Percentiles rank a stretch among this genome's conserved stretches.
These are phyloP conservation scores for Cyamopsis tetragonoloba DNA, from an alignment of 306 rosid genomes.

Conservation along the genomic window DNA sequence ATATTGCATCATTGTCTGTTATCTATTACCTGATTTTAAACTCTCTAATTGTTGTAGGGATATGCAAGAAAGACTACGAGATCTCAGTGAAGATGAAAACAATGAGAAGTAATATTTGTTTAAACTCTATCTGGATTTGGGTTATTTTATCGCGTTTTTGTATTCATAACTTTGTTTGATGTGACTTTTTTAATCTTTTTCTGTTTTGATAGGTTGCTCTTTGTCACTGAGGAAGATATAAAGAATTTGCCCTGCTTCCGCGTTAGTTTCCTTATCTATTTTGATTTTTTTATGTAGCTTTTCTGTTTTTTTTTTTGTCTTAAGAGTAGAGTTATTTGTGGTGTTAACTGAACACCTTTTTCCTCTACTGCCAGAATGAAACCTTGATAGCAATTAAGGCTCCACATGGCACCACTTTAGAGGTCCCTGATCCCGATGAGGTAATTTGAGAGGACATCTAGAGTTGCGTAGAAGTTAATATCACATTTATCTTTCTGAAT, in stretches of 20 bases:
- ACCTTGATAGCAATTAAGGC: constrained; percentile 96
- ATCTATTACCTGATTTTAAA: too few species aligned
- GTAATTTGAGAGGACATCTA: constrained; percentile 57
- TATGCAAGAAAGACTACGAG: constrained; percentile 84
- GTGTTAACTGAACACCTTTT: too few species aligned
- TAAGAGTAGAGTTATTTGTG: too few species aligned
- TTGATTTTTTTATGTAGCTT: too few species aligned
- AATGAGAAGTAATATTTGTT: constrained; percentile 79
- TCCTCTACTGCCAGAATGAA: constrained; percentile 73
- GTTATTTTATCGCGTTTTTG: too few species aligned
- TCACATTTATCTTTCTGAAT: too few species aligned
- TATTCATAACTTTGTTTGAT: too few species aligned
- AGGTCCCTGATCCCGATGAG: constrained; percentile 98
- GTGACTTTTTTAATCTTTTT: constrained; percentile 2
- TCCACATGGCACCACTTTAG: constrained; percentile 98
- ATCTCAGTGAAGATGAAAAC: constrained; percentile 77
- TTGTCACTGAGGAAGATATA: constrained; percentile 90
- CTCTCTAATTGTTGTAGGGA: constrained; percentile 64
- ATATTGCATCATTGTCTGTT: too few species aligned
- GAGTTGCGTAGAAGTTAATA: too few species aligned
- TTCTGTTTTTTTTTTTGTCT: too few species aligned
- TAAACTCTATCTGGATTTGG: too few species aligned
- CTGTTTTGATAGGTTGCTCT: constrained; percentile 93
- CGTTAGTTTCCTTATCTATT: constrained; percentile 35
- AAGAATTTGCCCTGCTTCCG: constrained; percentile 82